Evolutionary conservation across 2,329 filamentous ascomycete species (phyloP), one percentile per base, ranked within the genome.

Genomic region (Ophiostoma perfectum): DNA sequence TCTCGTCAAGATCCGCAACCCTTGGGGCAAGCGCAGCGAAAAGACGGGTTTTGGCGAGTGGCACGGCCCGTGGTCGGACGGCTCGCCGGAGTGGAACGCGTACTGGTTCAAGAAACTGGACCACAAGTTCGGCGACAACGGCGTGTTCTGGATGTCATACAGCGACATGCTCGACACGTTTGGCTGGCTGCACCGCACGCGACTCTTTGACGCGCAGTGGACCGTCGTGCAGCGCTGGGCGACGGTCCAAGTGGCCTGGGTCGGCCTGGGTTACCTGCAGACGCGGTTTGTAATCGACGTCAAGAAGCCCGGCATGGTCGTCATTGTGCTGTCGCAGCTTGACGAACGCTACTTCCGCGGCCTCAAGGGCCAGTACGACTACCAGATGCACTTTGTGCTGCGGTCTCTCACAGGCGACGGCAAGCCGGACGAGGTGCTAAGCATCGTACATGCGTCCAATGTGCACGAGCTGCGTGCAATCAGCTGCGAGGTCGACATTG

Each of bases 41-140:
- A 7, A 11, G 38, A 72, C 71, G 27, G 79, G 78, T 8, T 66
- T 77, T 2, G 79, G 79, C 65, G 89, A 91, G 77, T 91, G 89
- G 89, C 87, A 84, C 67, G 90, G 90, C 14, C 82, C 87, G 4
- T 92, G 90, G 89, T 86, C 85, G 49, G 89, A 92, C 74, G 90
- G 90, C 0, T 89, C 87, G 5, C 86, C 88, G 72, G 85, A 91
- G 75, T 92, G 90, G 90, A 91, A 88, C 1, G 80, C 88, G 0
- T 85, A 90, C 73, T 91, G 89, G 88, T 87, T 92, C 79, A 78
- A 84, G 70, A 84, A 86, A 70, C 79, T 91, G 2, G 80, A 83
- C 41, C 87, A 91, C 75, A 84, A 83, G 65, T 90, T 90, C 72
- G 88, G 87, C 18, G 87, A 91, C 72, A 88, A 90, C 72, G 88